These are phyloP conservation scores for Nidularia pulvinata DNA, from an alignment of 768 basidiomycete genomes.

Conservation along the genomic window DNA sequence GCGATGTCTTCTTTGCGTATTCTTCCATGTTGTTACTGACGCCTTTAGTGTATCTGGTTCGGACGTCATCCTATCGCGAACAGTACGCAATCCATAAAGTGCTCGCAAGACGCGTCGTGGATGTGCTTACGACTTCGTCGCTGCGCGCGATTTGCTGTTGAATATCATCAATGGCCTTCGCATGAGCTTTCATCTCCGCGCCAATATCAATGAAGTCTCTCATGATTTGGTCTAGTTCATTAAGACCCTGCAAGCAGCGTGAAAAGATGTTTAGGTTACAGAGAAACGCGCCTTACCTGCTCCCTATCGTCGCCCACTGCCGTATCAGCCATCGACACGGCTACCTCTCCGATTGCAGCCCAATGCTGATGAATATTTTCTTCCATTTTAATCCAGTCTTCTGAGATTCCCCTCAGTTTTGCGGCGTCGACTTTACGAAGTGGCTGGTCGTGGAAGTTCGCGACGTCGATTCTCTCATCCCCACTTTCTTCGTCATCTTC, in stretches of 20 bases:
- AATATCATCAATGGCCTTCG: conserved; percentile 49
- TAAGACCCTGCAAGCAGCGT: conserved; percentile 40
- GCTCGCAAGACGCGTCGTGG: background rate
- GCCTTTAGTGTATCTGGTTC: conserved; percentile 48
- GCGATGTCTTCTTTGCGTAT: conserved; percentile 61
- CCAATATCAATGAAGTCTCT: conserved; percentile 68
- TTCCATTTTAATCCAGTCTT: conserved; percentile 63
- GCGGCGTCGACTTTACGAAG: conserved; percentile 48
- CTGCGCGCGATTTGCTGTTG: conserved; percentile 55
- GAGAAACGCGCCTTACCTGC: conserved; percentile 35
- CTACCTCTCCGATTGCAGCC: conserved; percentile 49
- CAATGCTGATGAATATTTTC: conserved; percentile 46
- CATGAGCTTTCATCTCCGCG: conserved; percentile 58
- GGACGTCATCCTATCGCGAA: conserved; percentile 47
- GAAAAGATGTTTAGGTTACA: conserved; percentile 2
- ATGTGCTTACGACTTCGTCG: conserved; percentile 56
- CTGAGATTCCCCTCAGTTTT: conserved; percentile 55
- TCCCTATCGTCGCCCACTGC: conserved; percentile 50
- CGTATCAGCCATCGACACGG: conserved; percentile 59
- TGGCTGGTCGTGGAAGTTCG: conserved; percentile 67
- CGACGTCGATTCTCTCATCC: conserved; percentile 57
- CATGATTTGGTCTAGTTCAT: conserved; percentile 66
- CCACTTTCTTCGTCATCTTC: conserved; percentile 39
- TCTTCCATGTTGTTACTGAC: conserved; percentile 38
- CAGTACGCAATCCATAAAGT: too few relatives aligned